A percentile compares a stretch with the other conserved stretches of the same genome.
Evolutionary conservation across 2,329 filamentous ascomycete species (phyloP).

Genomic region (Amylocarpus encephaloides): DNA sequence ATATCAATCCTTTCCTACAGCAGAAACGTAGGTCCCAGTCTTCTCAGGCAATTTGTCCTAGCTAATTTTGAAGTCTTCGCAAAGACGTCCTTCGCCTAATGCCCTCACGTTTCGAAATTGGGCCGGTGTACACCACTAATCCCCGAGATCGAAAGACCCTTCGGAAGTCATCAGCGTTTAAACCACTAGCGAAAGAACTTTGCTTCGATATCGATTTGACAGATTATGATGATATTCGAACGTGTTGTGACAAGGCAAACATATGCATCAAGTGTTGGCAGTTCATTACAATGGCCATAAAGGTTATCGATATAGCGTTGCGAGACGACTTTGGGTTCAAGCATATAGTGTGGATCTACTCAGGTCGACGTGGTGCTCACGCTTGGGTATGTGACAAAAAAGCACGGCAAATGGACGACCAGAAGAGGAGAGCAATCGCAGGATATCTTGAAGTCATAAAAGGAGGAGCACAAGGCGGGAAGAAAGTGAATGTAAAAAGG

Average conservation of each 20-base stretch:
- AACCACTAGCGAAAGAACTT: constrained; percentile 83
- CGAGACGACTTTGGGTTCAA: constrained; percentile 94
- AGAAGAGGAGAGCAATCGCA: constrained; percentile 76
- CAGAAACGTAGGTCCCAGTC: constrained; percentile 46
- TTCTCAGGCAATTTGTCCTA: not conserved
- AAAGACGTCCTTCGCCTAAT: constrained; percentile 86
- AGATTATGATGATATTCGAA: constrained; percentile 94
- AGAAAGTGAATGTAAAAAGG: constrained; percentile 76
- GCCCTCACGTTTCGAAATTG: constrained; percentile 94
- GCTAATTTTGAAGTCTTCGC: constrained; percentile 54
- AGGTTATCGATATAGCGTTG: constrained; percentile 80
- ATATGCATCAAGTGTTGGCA: constrained; percentile 95
- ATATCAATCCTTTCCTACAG: constrained; percentile 73
- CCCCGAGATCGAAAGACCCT: constrained; percentile 88
- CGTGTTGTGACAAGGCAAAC: constrained; percentile 87
- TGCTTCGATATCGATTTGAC: constrained; percentile 99
- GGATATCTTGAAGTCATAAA: constrained; percentile 87
- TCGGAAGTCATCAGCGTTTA: constrained; percentile 73
- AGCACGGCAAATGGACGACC: constrained; percentile 77
- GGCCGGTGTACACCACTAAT: constrained; percentile 92
- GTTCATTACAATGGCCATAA: constrained; percentile 97
- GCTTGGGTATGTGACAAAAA: constrained; percentile 95
- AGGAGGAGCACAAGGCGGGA: constrained; percentile 78
- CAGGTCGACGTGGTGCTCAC: constrained; percentile 90
- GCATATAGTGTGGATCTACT: constrained; percentile 98